These are phyloP conservation scores for Aphanomyces astaci DNA, from an alignment of 352 stramenopile genomes.

Conservation along the genomic window DNA sequence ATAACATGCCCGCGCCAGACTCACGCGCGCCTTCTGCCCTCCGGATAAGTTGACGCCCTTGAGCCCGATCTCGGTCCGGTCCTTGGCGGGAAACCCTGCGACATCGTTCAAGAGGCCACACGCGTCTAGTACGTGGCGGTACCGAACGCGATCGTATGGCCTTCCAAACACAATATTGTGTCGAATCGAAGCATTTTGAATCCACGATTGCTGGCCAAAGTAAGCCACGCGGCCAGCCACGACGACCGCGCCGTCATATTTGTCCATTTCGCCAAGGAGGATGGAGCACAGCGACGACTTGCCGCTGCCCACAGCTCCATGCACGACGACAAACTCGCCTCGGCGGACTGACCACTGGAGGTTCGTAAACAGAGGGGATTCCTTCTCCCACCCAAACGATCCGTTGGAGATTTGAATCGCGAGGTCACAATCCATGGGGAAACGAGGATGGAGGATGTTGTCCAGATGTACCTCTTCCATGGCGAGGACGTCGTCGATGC, in stretches of 20 bases:
- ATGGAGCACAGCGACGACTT: conserved; percentile 50
- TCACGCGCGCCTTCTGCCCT: conserved; percentile 33
- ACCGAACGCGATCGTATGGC: conserved; percentile 46
- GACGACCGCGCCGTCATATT: conserved; percentile 30
- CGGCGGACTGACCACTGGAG: conserved; percentile 34
- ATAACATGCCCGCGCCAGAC: conserved; percentile 19
- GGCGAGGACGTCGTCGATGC: conserved; percentile 33
- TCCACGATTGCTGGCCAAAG: conserved; percentile 14
- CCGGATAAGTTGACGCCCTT: conserved; percentile 36
- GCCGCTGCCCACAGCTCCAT: conserved; percentile 38
- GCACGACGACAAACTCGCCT: conserved; percentile 44
- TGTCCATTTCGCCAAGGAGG: conserved; percentile 81
- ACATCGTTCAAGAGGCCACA: conserved; percentile 25
- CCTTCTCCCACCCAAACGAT: conserved; percentile 41
- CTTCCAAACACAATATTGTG: conserved; percentile 83
- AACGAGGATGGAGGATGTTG: no score
- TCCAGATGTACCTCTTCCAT: background rate
- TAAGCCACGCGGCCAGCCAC: conserved; percentile 35
- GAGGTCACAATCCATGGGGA: no score
- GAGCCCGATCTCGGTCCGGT: conserved; percentile 44
- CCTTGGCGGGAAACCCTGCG: conserved; percentile 40
- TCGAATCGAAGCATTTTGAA: conserved; percentile 30
- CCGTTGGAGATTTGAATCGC: conserved; percentile 46
- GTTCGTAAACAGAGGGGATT: conserved; percentile 28
- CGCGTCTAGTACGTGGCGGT: conserved; percentile 28